Evolutionary conservation across 352 stramenopile genomes (phyloP).

Genomic region (Phytophthora litchii): DNA sequence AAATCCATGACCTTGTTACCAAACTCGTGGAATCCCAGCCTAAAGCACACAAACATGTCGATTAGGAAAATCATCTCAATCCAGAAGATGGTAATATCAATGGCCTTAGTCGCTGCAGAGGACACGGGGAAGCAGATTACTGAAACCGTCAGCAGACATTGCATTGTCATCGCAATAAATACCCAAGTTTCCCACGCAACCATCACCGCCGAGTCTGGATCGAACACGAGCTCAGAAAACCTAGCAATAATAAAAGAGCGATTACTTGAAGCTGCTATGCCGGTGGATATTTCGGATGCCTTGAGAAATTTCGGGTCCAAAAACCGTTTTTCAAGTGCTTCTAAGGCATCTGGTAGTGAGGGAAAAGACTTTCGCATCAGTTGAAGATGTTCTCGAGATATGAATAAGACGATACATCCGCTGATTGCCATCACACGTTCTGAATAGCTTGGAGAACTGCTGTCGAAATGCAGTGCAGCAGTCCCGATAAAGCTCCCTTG

Average conservation of each 20-base stretch:
- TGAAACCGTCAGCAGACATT: slow-evolving; percentile 55
- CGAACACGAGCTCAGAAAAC: slow-evolving; percentile 40
- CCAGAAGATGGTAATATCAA: slow-evolving; percentile 40
- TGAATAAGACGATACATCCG: slow-evolving; percentile 59
- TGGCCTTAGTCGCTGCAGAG: background rate
- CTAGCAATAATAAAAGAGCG: slow-evolving; percentile 6
- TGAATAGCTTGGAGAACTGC: slow-evolving; percentile 42
- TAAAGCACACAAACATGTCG: slow-evolving; percentile 60
- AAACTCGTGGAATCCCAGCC: slow-evolving; percentile 66
- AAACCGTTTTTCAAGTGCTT: slow-evolving; percentile 52
- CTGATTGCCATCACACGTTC: slow-evolving; percentile 61
- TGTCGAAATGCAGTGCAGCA: slow-evolving; percentile 43
- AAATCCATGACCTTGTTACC: slow-evolving; percentile 75
- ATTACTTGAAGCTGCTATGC: background rate
- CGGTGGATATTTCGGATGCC: slow-evolving; percentile 35
- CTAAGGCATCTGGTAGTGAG: slow-evolving; percentile 37
- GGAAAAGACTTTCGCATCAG: slow-evolving; percentile 44
- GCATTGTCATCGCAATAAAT: slow-evolving; percentile 54
- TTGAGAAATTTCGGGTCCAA: slow-evolving; percentile 61
- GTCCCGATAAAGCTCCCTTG: slow-evolving; percentile 66
- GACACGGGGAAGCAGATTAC: slow-evolving; percentile 49
- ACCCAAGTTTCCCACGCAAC: slow-evolving; percentile 68
- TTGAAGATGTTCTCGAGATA: slow-evolving; percentile 52
- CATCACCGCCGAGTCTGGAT: slow-evolving; percentile 57
- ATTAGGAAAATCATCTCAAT: slow-evolving; percentile 57